Evolutionary conservation across 768 basidiomycete genomes (phyloP), one percentile per base, ranked within the genome.

Genomic region (Kockovaella imperatae): DNA sequence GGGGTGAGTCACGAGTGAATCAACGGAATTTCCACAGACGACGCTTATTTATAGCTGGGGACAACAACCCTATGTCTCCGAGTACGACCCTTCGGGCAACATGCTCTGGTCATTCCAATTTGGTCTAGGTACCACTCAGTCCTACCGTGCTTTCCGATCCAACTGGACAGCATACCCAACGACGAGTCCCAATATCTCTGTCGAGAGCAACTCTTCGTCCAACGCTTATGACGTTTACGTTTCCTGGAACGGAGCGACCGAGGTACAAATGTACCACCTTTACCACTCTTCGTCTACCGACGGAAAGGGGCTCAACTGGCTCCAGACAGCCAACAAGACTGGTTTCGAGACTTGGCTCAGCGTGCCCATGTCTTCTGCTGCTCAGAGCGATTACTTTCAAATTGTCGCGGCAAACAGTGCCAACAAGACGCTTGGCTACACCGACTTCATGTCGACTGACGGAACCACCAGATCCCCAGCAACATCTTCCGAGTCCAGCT

Each of bases 191-290:
- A 14, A 39, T 38, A 14, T 54, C 50, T 35, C 54, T 17, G 44
- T 49, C 32, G 14, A 41, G 8, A 30, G 30, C 20, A 49, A 56
- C 21, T 41, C 28, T 14, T 45, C 44, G 3, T 18, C 14, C 5
- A 30, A 14, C 24, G 23, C 21, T 8, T 32, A 15, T 15, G 26
- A 32, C 30, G 52, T 51, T 5, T 62, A 52, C 50, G 56, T 43
- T 3, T 56, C 53, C 3, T 68, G 67, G 67, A 68, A 66, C 46
- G 67, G 67, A 10, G 64, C 61, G 5, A 66, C 64, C 8, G 52
- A 64, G 21, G 49, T 67, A 14, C 4, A 35, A 0, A 30, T 8
- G 5, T 62, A 20, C 10, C 6, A 25, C 6, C 40, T 42, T 28
- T 20, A 42, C 6, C 6, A 7, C 5, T 23, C 40, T 6, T 26